Evolutionary conservation across 2,329 filamentous ascomycete genomes (phyloP).

Genomic region (Stemphylium vesicarium): DNA sequence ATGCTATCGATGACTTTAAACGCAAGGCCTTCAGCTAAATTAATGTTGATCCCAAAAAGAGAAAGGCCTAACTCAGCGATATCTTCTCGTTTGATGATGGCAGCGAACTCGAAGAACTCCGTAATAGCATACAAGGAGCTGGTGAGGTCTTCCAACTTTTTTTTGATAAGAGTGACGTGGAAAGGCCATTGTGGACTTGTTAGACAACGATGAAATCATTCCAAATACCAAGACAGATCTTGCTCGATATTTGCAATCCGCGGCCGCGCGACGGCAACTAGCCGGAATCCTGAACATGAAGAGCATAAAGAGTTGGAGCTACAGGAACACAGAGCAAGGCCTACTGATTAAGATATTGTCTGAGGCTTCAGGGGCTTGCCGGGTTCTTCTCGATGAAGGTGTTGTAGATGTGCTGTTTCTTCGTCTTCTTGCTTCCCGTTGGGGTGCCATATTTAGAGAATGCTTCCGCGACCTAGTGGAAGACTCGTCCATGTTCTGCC

Average conservation of each 20-base stretch:
- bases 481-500: conserved; percentile 3
- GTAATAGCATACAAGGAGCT: conserved; percentile 16
- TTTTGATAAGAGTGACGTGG: conserved; percentile 53
- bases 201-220: conserved; percentile 57
- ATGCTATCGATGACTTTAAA: conserved; percentile 54
- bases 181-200: conserved; percentile 57
- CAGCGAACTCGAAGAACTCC: conserved; percentile 10
- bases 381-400: conserved; percentile 34
- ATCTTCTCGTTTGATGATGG: conserved; percentile 21
- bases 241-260: conserved; percentile 34
- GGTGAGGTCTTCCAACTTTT: conserved; percentile 26
- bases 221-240: conserved; percentile 54
- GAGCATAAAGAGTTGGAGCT: conserved; percentile 34
- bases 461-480: conserved; percentile 10
- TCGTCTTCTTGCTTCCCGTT: conserved; percentile 29
- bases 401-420: conserved; percentile 39
- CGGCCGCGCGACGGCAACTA: conserved; percentile 31
- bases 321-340: conserved; percentile 27
- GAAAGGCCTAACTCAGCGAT: conserved; percentile 28
- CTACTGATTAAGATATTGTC: conserved; percentile 30
- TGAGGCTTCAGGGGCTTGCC: conserved; percentile 30
- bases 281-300: conserved; percentile 32
- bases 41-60: conserved; percentile 22
- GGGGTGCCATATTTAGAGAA: conserved; percentile 29
- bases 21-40: conserved; percentile 22